Evolutionary conservation across 345 rosid species (phyloP).

Genomic region (Geranium brycei): DNA sequence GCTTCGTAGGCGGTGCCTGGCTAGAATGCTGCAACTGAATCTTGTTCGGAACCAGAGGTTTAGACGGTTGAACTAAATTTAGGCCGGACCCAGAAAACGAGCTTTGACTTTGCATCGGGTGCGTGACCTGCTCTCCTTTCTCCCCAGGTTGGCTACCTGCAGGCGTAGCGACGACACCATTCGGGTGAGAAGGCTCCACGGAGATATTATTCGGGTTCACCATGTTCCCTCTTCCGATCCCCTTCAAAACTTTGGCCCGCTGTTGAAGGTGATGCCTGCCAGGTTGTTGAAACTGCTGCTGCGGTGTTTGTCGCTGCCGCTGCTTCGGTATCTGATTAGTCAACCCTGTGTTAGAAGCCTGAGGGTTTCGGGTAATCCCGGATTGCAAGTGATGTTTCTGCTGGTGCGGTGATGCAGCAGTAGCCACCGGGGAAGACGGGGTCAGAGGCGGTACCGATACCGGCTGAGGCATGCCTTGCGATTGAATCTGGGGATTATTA

Average conservation of each 20-base stretch:
- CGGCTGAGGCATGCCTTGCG: conserved; percentile 47
- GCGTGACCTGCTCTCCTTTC: conserved; percentile 5
- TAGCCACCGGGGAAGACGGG: conserved; percentile 44
- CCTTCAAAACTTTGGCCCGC: conserved; percentile 62
- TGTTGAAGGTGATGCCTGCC: conserved; percentile 84
- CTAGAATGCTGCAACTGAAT: conserved; percentile 54
- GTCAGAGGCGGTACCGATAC: conserved; percentile 36
- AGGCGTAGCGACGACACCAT: conserved; percentile 45
- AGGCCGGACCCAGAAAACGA: conserved; percentile 42
- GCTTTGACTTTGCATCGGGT: conserved; percentile 23
- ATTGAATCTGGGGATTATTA: conserved; percentile 58
- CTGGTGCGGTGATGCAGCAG: conserved; percentile 41
- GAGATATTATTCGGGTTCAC: conserved; percentile 46
- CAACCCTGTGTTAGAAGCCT: conserved; percentile 39
- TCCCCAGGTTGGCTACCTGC: conserved; percentile 51
- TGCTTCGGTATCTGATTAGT: conserved; percentile 76
- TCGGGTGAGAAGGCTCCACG: conserved; percentile 56
- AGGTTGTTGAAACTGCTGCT: conserved; percentile 74
- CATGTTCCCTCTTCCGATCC: conserved; percentile 73
- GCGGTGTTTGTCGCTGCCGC: conserved; percentile 58
- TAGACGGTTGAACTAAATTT: conserved; percentile 46
- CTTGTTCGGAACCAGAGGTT: conserved; percentile 38
- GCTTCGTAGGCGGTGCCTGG: conserved; percentile 26
- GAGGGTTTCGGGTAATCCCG: conserved; percentile 45
- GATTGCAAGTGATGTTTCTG: conserved; percentile 53